Percentiles rank a stretch among this genome's conserved stretches.
These are phyloP conservation scores for Spatholobus suberectus DNA, from an alignment of 306 rosid species.

Conservation along the genomic window DNA sequence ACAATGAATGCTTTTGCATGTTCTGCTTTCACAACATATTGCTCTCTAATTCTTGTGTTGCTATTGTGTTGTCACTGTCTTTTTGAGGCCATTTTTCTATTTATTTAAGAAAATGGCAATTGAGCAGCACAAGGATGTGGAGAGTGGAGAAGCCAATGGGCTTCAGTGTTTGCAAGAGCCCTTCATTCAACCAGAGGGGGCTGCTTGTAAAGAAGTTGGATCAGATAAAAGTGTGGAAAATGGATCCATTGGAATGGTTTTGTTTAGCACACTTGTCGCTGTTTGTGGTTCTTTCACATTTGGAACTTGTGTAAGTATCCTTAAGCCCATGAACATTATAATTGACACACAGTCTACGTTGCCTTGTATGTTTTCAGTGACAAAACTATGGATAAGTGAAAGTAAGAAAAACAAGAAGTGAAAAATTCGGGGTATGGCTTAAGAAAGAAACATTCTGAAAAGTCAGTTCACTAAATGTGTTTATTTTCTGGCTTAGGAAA, in stretches of 20 bases:
- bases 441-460: constrained; percentile 11
- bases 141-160: constrained; percentile 48
- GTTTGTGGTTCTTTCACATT: constrained; percentile 88
- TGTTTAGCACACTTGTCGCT: constrained; percentile 73
- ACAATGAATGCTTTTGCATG: constrained; percentile 39
- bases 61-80: background rate
- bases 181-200: constrained; percentile 45
- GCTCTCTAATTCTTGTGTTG: background rate
- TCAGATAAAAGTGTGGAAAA: constrained; percentile 39
- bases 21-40: background rate
- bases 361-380: background rate
- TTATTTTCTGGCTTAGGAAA: constrained; percentile 32
- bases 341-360: background rate
- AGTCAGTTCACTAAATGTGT: constrained; percentile 2
- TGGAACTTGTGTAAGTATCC: constrained; percentile 78
- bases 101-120: constrained; percentile 52
- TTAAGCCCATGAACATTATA: background rate
- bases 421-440: background rate
- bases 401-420: background rate
- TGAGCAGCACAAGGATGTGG: constrained; percentile 59
- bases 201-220: constrained; percentile 21
- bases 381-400: background rate
- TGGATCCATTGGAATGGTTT: constrained; percentile 77
- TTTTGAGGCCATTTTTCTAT: constrained; percentile 3
- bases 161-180: constrained; percentile 57